These are phyloP conservation scores for Brassica incana DNA, from an alignment of 345 rosid genomes.

Conservation along the genomic window DNA sequence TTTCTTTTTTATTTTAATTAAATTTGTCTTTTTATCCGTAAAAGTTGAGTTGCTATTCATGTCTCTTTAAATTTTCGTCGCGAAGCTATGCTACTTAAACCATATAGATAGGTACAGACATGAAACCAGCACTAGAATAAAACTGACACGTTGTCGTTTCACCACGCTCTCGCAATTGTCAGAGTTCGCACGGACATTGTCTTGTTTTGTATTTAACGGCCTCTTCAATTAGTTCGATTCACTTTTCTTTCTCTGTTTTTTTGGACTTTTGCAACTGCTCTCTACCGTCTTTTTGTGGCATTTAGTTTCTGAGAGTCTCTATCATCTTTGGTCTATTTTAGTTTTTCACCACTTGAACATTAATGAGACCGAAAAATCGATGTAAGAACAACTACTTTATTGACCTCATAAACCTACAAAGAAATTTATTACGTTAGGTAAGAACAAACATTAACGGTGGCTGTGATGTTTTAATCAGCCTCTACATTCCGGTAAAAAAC, in stretches of 20 bases:
- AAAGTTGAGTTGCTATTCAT: not conserved
- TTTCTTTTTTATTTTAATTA: not conserved
- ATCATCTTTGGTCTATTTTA: not conserved
- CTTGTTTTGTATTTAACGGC: conserved; percentile 15
- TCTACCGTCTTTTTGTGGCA: conserved; percentile 20
- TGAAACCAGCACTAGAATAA: conserved; percentile 8
- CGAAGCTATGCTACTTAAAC: conserved; percentile 2
- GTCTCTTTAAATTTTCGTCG: not conserved
- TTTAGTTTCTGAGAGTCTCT: conserved; percentile 3
- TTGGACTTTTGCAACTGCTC: conserved; percentile 9
- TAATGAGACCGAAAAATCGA: conserved; percentile 2
- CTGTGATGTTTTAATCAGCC: conserved; percentile 19
- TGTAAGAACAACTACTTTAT: conserved; percentile 29
- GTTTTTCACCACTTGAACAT: conserved; percentile 22
- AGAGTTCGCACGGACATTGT: conserved; percentile 35
- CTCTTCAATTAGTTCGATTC: conserved; percentile 2
- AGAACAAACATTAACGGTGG: conserved; percentile 17
- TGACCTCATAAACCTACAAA: conserved; percentile 22
- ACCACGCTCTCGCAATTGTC: conserved; percentile 31
- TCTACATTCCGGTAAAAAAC: not conserved
- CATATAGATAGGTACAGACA: conserved; percentile 16
- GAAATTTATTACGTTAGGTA: conserved; percentile 27
- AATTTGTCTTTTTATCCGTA: not conserved
- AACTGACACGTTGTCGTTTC: conserved; percentile 37
- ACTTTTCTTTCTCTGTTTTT: not conserved